Percentiles rank a stretch among this genome's conserved stretches.
These are phyloP conservation scores for Chaetomium sp. DNA, from an alignment of 2,329 filamentous ascomycete genomes.

Conservation along the genomic window DNA sequence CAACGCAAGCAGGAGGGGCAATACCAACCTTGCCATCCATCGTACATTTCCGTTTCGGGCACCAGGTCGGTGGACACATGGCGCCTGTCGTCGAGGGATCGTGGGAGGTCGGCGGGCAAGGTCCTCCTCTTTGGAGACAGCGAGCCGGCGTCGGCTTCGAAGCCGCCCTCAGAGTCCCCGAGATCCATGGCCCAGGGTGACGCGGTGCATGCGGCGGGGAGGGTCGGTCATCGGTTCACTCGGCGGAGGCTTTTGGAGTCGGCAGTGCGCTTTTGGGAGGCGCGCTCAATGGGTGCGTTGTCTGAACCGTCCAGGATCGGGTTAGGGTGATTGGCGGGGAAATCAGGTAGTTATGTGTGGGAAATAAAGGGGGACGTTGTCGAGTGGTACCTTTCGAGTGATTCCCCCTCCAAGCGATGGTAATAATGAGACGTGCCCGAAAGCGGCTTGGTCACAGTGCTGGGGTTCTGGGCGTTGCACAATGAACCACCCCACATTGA, in stretches of 20 bases:
- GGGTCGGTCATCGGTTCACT: slow-evolving; percentile 12
- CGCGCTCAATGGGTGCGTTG: background rate
- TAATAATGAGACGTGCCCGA: slow-evolving; percentile 7
- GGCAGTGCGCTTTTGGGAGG: slow-evolving; percentile 7
- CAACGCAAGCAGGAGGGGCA: slow-evolving; percentile 18
- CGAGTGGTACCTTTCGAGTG: background rate
- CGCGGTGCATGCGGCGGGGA: slow-evolving; percentile 14
- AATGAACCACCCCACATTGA: slow-evolving; percentile 12
- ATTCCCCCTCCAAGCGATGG: slow-evolving; percentile 1
- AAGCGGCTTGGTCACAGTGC: slow-evolving; percentile 2
- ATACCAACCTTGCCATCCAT: slow-evolving; percentile 84
- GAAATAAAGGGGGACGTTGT: background rate
- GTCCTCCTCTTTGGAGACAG: slow-evolving; percentile 35
- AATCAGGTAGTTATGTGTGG: background rate
- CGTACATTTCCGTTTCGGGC: slow-evolving; percentile 91
- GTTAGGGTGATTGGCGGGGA: background rate
- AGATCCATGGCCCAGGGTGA: slow-evolving; percentile 51
- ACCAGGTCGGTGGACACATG: slow-evolving; percentile 59
- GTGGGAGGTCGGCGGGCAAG: slow-evolving; percentile 81
- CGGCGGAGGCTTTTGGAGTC: slow-evolving; percentile 1
- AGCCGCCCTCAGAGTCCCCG: slow-evolving; percentile 37
- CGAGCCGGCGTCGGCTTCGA: slow-evolving; percentile 15
- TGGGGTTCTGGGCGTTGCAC: background rate
- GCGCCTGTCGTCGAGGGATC: slow-evolving; percentile 81
- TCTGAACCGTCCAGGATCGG: background rate